phyloP scores from a whole-genome alignment of 495 filamentous ascomycete genomes.

The Pseudoneurospora amorphoporcata region DNA sequence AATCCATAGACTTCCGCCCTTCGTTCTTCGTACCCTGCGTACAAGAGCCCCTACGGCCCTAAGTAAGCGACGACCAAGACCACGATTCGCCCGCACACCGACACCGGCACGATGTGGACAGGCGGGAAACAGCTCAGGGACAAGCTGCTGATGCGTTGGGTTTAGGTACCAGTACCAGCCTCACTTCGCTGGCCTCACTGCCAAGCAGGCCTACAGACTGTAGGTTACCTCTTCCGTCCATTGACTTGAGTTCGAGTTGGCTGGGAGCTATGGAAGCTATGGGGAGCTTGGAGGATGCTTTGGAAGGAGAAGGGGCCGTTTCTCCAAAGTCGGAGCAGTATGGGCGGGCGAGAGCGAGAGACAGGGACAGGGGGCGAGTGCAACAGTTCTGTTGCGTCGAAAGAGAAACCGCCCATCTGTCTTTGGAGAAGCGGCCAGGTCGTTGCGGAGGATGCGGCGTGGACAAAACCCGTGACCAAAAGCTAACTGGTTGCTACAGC shows the following conservation, averaged over 20 bases:
- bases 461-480: background rate
- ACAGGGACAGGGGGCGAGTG: background rate
- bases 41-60: slow-evolving; percentile 41
- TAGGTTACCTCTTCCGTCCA: slow-evolving; percentile 21
- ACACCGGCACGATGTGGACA: background rate
- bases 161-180: slow-evolving; percentile 39
- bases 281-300: background rate
- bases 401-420: background rate
- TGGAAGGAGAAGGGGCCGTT: background rate
- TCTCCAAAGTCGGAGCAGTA: background rate
- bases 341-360: background rate
- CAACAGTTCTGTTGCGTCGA: background rate
- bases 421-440: background rate
- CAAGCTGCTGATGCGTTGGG: slow-evolving; percentile 16
- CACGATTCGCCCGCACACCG: background rate
- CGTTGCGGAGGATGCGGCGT: background rate
- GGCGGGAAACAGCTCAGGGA: background rate
- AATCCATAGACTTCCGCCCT: slow-evolving; percentile 25
- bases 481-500: background rate
- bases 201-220: slow-evolving; percentile 24
- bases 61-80: slow-evolving; percentile 31
- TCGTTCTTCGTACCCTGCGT: slow-evolving; percentile 22
- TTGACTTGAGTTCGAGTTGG: background rate
- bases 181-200: slow-evolving; percentile 27
- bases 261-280: background rate